Base-by-base conservation (phyloP, 352 stramenopile species). In the Globisporangium emineosum region DNA sequence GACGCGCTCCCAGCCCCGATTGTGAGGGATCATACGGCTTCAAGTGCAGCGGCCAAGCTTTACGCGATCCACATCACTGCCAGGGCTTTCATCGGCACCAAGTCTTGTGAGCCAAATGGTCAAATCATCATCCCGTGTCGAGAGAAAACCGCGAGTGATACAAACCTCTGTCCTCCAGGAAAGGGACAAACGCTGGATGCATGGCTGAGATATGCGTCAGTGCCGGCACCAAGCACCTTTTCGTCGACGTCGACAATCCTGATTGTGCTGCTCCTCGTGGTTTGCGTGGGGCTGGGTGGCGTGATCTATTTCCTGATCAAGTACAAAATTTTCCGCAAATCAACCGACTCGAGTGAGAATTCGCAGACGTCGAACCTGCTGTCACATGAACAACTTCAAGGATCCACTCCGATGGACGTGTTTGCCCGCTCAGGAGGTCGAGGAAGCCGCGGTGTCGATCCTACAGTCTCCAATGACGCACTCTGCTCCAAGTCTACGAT, bases 81-180 rank as follows among this genome's bases (percentile, higher is more conserved):
- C 17, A 42, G 40, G 2, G 65, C 52, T 29, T 91, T 91, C 60
- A 64, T 67, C 43, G 83, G 72, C 13, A 54, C 67, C n/a, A 64
- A 69, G 13, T 81, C 77, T n/a, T 91, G 83, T 57, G 58, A 83
- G 54, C 57, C 75, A 9, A 63, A 81, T 13, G 76, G 70, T 4
- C 70, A 86, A 58, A 86, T 90, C 25, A 90, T 91, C 66, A 65
- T 91, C 25, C 83, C 83, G 17, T 91, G 83, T 65, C 72, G 79
- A 57, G 79, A 77, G 52, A 70, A 77, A n/a, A 69, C 60, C 2
- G 71, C 78, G 13, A 70, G 50, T 13, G 80, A 91, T 59, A 71
- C 75, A 15, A 71, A 83, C 50, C 43, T 89, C 23, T 91, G 83
- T 49, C 54, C 60, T 5, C 66, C 73, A 1, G 57, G 66, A 10